Conservation (phyloP, 768 basidiomycete species). For the Lentinula lateritia region DNA sequence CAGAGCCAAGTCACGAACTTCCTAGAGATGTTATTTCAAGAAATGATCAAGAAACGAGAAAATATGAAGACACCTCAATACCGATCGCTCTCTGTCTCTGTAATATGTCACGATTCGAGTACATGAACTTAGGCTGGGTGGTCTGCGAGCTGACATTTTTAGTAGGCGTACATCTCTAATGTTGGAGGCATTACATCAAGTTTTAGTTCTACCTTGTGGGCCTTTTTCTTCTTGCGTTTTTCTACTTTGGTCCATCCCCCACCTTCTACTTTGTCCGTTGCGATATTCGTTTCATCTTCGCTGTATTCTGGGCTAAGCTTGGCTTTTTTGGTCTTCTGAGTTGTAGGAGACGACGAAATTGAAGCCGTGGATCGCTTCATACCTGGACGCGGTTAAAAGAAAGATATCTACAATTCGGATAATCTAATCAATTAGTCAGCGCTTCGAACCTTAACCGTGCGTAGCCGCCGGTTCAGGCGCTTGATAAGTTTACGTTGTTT, state of each 20-base stretch:
- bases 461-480: too few species aligned
- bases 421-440: neutral
- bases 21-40: conserved; percentile 38
- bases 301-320: conserved; percentile 20
- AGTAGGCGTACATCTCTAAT: conserved; percentile 4
- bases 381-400: neutral
- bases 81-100: conserved; percentile 70
- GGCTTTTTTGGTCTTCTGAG: conserved; percentile 31
- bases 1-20: conserved; percentile 80
- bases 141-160: conserved; percentile 26
- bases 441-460: neutral
- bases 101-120: conserved; percentile 69
- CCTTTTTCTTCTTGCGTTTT: conserved; percentile 65
- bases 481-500: too few species aligned
- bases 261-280: neutral
- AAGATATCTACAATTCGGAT: neutral
- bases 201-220: conserved; percentile 49
- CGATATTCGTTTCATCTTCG: neutral
- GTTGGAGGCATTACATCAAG: conserved; percentile 46
- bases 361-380: conserved; percentile 28
- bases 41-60: neutral
- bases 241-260: conserved; percentile 67
- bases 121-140: conserved; percentile 74
- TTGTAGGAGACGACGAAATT: conserved; percentile 12
- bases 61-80: conserved; percentile 58